Percentiles rank a stretch among this genome's conserved stretches.
Evolutionary conservation across 179 eudicot genomes (phyloP).

Genomic region (Beta macrorhiza): DNA sequence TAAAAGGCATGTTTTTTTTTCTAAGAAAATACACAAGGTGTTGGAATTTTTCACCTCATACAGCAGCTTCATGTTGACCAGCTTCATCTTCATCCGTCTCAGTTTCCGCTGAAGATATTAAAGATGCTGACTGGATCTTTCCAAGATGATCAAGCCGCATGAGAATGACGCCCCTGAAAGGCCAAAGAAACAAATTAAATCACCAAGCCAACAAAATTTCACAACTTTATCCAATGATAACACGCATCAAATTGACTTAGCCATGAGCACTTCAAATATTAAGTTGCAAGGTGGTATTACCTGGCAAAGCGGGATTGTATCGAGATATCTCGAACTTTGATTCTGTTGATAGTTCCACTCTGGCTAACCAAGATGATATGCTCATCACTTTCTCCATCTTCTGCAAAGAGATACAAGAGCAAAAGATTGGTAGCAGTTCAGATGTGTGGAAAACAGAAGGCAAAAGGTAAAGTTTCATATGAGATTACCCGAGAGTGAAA

Average conservation of each 20-base stretch:
- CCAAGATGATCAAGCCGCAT: conserved; percentile 90
- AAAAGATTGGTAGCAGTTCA: conserved; percentile 16
- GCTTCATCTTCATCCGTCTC: conserved; percentile 57
- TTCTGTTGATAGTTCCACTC: conserved; percentile 88
- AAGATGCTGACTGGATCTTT: conserved; percentile 86
- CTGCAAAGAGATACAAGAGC: conserved; percentile 35
- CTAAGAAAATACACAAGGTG: conserved; percentile 5
- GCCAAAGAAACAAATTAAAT: neutral
- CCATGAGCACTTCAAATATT: neutral
- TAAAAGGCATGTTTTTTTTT: neutral
- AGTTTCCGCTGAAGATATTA: conserved; percentile 64
- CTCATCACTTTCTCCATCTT: conserved; percentile 97
- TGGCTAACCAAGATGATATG: conserved; percentile 93
- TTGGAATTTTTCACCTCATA: neutral
- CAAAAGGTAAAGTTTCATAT: neutral
- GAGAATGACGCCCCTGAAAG: conserved; percentile 76
- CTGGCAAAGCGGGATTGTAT: conserved; percentile 91
- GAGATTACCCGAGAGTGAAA: conserved; percentile 65
- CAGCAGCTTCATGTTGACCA: conserved; percentile 29
- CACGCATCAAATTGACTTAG: neutral
- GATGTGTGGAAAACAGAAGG: neutral
- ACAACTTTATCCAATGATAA: neutral
- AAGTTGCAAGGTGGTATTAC: conserved; percentile 32
- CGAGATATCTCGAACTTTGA: conserved; percentile 88
- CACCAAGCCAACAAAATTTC: neutral